Base-by-base conservation (phyloP, 257 asterid species). In the Solanum megistacrolobum region DNA sequence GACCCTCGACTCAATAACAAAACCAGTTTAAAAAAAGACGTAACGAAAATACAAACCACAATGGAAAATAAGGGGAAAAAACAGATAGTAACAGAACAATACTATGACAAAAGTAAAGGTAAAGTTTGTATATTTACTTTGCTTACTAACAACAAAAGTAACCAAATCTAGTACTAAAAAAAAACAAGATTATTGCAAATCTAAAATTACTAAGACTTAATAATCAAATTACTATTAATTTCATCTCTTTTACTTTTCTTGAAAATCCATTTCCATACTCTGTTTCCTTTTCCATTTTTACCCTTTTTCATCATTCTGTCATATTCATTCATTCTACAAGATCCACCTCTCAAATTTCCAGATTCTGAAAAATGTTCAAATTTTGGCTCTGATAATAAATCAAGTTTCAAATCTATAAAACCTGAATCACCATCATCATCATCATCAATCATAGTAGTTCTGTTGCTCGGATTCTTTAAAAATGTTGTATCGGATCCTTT, bases 221-320 rank as follows among this genome's bases (percentile, higher is more conserved):
- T 6, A 73, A 18, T 71, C 41, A 81, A 81, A 31, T 69, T 85
- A 31, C 43, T 60, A 65, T 43, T 46, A 27, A 74, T 83, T 75
- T 87, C 91, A 74, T 90, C 90, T 75, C 90, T 91, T 89, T 93
- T 91, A 66, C 90, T 89, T 86, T 96, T 89, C 92, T 91, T 94
- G 82, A 94, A 93, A 82, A 94, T 93, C 99, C 99, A 96, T 86
- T 93, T 95, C 99, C 98, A 96, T 29, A 93, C 94, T 88, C 93
- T 93, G 68, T 90, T 92, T 25, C 93, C 90, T 87, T 87, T 79
- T 14, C 38, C 84, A 41, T 34, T 89, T 12, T 88, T 92, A 32
- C 94, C 95, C 87, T 90, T 89, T 62, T 90, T 92, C 89, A 87
- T 55, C 25, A 89, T 92, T 31, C 91, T 91, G 7, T 93, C 94